Percentiles rank a stretch among this genome's conserved stretches.
phyloP scores from a whole-genome alignment of 164 flowering plant species.

The Vitis labrusca region DNA sequence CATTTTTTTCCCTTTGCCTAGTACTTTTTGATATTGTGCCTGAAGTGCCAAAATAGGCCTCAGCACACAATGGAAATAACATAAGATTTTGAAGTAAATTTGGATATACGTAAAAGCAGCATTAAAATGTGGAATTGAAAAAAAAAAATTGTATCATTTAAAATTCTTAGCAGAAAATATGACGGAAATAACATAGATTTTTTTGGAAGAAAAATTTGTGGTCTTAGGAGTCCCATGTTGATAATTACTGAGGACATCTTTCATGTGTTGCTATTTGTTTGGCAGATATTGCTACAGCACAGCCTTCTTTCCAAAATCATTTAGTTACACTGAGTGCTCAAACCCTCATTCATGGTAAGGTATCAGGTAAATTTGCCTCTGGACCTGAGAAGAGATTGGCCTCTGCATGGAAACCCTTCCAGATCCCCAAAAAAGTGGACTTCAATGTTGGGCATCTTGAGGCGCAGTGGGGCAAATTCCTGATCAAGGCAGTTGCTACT shows the following conservation, averaged over 20 bases:
- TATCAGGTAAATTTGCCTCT: slow-evolving; percentile 20
- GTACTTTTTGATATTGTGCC: too few relatives aligned
- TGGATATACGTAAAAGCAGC: too few relatives aligned
- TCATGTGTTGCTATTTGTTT: slow-evolving; percentile 3
- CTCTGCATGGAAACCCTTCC: slow-evolving; percentile 33
- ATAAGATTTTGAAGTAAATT: too few relatives aligned
- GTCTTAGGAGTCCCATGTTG: too few relatives aligned
- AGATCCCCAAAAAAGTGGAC: slow-evolving; percentile 25
- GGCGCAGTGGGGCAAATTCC: slow-evolving; percentile 15
- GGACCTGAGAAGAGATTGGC: slow-evolving; percentile 31
- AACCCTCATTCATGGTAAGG: slow-evolving; percentile 13
- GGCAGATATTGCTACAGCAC: slow-evolving; percentile 63
- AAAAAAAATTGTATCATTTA: too few relatives aligned
- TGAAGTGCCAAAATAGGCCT: too few relatives aligned
- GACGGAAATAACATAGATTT: too few relatives aligned
- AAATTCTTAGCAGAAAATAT: too few relatives aligned
- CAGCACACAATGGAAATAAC: too few relatives aligned
- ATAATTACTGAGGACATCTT: background rate
- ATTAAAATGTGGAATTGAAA: too few relatives aligned
- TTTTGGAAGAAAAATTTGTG: too few relatives aligned
- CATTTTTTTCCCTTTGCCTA: too few relatives aligned
- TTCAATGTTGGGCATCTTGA: slow-evolving; percentile 18
- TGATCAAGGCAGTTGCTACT: slow-evolving; percentile 63
- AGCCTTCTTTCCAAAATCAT: slow-evolving; percentile 46
- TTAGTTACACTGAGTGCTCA: slow-evolving; percentile 27